Conservation (phyloP, 495 filamentous ascomycete species). For the Xylaria castorea region DNA sequence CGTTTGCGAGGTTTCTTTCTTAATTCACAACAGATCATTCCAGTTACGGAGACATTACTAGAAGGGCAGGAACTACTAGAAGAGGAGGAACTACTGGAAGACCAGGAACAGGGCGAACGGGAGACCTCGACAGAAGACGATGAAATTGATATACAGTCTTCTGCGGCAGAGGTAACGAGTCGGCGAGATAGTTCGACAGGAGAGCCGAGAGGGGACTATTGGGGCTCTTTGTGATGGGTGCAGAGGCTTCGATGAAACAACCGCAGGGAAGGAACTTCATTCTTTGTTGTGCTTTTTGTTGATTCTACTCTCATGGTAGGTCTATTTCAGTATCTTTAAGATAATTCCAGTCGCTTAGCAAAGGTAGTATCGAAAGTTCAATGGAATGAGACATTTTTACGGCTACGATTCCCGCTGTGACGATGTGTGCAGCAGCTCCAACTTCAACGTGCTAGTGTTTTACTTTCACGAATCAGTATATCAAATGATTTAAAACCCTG, state of each 20-base stretch:
- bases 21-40: background rate
- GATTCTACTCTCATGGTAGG: background rate
- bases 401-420: background rate
- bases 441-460: background rate
- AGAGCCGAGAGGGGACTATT: too few relatives aligned
- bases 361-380: background rate
- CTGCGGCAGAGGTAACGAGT: too few relatives aligned
- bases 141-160: too few relatives aligned
- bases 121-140: too few relatives aligned
- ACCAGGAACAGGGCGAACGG: too few relatives aligned
- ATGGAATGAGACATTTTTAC: background rate
- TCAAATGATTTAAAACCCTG: background rate
- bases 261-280: background rate
- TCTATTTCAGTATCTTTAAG: background rate
- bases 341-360: background rate
- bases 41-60: background rate
- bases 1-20: background rate
- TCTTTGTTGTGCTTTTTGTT: background rate
- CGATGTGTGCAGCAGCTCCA: background rate
- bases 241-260: background rate
- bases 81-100: background rate
- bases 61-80: background rate
- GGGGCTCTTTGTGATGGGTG: too few relatives aligned
- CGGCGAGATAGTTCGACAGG: too few relatives aligned
- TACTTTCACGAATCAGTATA: background rate